Base-by-base conservation (phyloP, 2,329 filamentous ascomycete genomes). In the Colletotrichum paranaense region DNA sequence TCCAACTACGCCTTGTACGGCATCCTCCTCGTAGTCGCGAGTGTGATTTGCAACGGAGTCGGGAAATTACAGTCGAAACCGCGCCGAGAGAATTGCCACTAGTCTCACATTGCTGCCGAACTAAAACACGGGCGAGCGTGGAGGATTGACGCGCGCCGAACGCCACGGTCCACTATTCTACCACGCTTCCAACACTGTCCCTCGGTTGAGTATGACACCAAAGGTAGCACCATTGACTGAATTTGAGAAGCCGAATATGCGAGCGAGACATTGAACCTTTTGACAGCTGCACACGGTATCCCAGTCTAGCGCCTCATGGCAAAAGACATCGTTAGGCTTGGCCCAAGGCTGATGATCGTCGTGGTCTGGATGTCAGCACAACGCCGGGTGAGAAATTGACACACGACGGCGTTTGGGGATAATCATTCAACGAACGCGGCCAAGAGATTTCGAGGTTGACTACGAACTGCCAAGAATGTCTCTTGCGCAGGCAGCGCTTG, bases 221-320 rank as follows among this genome's bases (percentile, higher is more conserved):
- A 32, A 52, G 9, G 24, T n/a, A 19, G 26, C n/a, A 11, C 57
- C 16, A 26, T 24, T 60, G 35, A 16, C 26, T 16, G n/a, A 9
- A 9, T 14, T 22, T 22, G 28, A 53, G 30, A 19, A 28, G 42
- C 28, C 28, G 16, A 32, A 32, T 19, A 71, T 55, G 55, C 55
- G 56, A 60, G 55, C 58, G 38, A 70, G 30, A 53, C 64, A 30
- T 12, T 56, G 67, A 6, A 49, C 49, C 16, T 26, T 19, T 55
- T 74, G 62, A 72, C 58, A 72, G 62, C 62, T 68, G 49, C 62
- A 42, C 35, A 63, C 24, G 63, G 46, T 38, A 58, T 62, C 59
- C 46, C 62, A 14, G 55, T 24, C 65, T 59, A 68, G 68, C 57
- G 52, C 11, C 57, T 52, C 35, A 19, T n/a, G 38, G 28, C 68